Base-by-base conservation (phyloP, 1,139 yeast species). In the Geotrichum histeridarum region DNA sequence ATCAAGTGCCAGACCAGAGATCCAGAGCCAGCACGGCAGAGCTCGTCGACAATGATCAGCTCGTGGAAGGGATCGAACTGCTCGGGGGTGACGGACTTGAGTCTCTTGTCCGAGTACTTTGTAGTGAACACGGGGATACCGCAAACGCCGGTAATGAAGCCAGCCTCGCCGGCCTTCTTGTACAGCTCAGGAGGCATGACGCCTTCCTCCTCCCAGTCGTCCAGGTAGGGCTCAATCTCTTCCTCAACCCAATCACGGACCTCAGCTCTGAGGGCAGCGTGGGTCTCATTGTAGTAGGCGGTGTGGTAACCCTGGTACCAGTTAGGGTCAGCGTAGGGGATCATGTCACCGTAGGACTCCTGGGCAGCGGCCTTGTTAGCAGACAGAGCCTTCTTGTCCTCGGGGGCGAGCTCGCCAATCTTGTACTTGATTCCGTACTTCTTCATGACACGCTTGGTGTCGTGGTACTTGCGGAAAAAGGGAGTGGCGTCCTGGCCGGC, bases 401-500 rank as follows among this genome's bases (percentile, higher is more conserved):
- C 44, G 15, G 32, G n/a, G 17, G 33, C 9, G 50, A 36, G 36
- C 53, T 48, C 15, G 48, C 77, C 77, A 54, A 73, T 71, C 51
- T 67, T 65, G 60, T 64, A 67, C 60, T 73, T 70, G 54, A 61
- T 60, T 49, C 74, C 74, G 55, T 64, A 70, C 61, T 70, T 72
- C 60, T 67, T 65, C 64, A 77, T 67, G 18, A 75, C 72, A 50
- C 62, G 66, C 38, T 66, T 67, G 47, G 66, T 73, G 58, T 73
- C 77, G 67, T 76, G 79, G 62, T 72, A 73, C 57, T 70, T 69
- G 67, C 74, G 72, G 69, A 90, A 93, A 57, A 86, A 78, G 64
- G 85, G 86, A 12, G 95, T 83, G 6, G 95, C 97, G 69, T 93
- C 98, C 66, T 82, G 83, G 22, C 98, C 98, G 8, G 95, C 97